Evolutionary conservation across 1,139 yeast species (phyloP), one percentile per base, ranked within the genome.

Genomic region (Blastobotrys raffinosifermentans): DNA sequence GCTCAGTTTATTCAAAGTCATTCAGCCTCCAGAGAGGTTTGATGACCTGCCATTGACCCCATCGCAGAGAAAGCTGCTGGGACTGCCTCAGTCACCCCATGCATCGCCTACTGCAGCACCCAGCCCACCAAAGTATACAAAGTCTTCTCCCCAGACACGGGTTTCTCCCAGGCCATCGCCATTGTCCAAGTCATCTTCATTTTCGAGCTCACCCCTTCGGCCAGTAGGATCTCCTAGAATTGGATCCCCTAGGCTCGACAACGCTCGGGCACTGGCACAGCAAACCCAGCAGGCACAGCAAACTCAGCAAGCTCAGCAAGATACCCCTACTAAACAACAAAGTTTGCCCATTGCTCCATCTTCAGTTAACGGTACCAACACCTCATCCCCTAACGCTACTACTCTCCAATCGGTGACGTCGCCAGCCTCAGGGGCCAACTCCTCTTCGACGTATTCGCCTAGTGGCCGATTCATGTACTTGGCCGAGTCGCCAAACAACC

Each of bases 31-130:
- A 26, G 66, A 64, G 35, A 58, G 57, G 21, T 56, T 63, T 26
- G 61, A 60, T n/a, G 72, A 69, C 45, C 43, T 69, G 30, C 58
- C 67, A 10, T 40, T 71, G 31, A 64, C 66, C 3, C 59, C 63
- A 2, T 56, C 61, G 10, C 76, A 71, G 47, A 60, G 67, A 38
- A 51, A 57, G 32, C 55, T 71, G 14, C 49, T 71, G 34, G 75
- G 75, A 0, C 50, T 71, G 15, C 63, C 64, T 3, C 49, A 48
- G 7, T 44, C 58, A 4, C 51, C 58, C 16, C 40, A 37, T 8
- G 42, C 49, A 8, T 38, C 43, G 9, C 43, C 45, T 17, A 35
- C 31, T 23, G 19, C 26, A 10, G 46, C 54, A 14, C 49, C 51
- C 22, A 50, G 55, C 20, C 65, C 60, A 13, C 61, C 60, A 9